Base-by-base conservation (phyloP, 1,284 basidiomycete species). In the Ustanciosporium gigantosporum region DNA sequence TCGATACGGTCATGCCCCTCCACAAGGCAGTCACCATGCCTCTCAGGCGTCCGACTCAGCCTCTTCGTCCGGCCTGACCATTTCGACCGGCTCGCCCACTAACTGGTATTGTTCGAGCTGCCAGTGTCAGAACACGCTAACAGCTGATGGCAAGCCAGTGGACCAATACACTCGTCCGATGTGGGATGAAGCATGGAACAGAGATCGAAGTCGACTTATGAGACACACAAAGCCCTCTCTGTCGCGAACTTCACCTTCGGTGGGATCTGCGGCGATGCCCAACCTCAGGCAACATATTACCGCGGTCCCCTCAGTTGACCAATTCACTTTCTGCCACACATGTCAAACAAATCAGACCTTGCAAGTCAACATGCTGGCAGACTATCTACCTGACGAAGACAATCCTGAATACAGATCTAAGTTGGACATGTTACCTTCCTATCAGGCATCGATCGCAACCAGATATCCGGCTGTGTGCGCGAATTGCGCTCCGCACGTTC, bases 311-410 rank as follows among this genome's bases (percentile, higher is more conserved):
- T 29, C 27, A 9, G 32, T 37, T 16, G 36, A 36, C 13, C 11
- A 29, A 0, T 51, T 57, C 24, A 29, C 24, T 2, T 74, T 74
- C 37, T 74, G 72, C 43, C 68, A 70, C 40, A 64, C 60, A 4
- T 74, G 72, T 38, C 57, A 60, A 23, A 73, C 70, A 9, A 73
- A 74, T 42, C 72, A 74, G 37, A 60, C 67, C 11, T 47, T 74
- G 17, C 61, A 60, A 4, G 43, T 72, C 29, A 67, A 68, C 35
- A 48, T 74, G 49, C 53, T 74, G 13, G 59, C 72, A 9, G 64
- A 70, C 46, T 70, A 72, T 36, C 43, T 73, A 8, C 51, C 62
- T 0, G 53, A 61, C 25, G 68, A 70, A 21, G 45, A 53, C 3
- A 50, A 56, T 36, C 43, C 57, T 15, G 57, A 53, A 17, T 70